Percentiles rank a stretch among this genome's conserved stretches.
Evolutionary conservation across 2,329 filamentous ascomycete species (phyloP).

Genomic region (Cladobotryum protrusum): DNA sequence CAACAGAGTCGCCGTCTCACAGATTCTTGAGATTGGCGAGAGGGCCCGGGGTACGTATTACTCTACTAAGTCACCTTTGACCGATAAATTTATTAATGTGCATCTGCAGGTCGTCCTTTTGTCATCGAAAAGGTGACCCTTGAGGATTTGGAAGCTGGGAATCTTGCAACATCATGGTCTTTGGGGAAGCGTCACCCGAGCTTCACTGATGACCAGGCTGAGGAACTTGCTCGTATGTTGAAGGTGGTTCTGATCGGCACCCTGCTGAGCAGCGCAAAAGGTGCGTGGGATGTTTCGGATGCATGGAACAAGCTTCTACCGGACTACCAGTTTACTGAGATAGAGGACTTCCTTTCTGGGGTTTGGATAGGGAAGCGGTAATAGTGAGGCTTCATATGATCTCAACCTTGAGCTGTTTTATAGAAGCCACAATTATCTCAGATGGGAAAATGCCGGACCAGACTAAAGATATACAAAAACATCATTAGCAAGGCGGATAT

Average conservation of each 20-base stretch:
- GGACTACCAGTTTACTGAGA: slow-evolving; percentile 34
- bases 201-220: slow-evolving; percentile 17
- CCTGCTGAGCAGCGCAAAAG: slow-evolving; percentile 28
- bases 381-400: too few relatives aligned
- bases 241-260: slow-evolving; percentile 27
- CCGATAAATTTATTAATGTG: not conserved
- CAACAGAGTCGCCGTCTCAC: slow-evolving; percentile 24
- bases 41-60: slow-evolving; percentile 32
- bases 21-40: slow-evolving; percentile 33
- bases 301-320: slow-evolving; percentile 41
- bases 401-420: too few relatives aligned
- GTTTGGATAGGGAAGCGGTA: too few relatives aligned
- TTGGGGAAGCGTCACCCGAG: slow-evolving; percentile 9
- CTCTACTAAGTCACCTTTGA: slow-evolving; percentile 9
- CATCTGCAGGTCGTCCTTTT: slow-evolving; percentile 11
- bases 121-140: slow-evolving; percentile 13
- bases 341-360: slow-evolving; percentile 33
- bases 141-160: slow-evolving; percentile 15
- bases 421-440: too few relatives aligned
- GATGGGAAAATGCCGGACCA: too few relatives aligned
- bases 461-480: too few relatives aligned
- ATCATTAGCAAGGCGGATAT: too few relatives aligned
- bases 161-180: slow-evolving; percentile 20
- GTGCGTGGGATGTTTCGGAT: slow-evolving; percentile 32
- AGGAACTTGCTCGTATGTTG: slow-evolving; percentile 10